Evolutionary conservation across 352 stramenopile genomes (phyloP).

Genomic region (Blastocystis sp.): DNA sequence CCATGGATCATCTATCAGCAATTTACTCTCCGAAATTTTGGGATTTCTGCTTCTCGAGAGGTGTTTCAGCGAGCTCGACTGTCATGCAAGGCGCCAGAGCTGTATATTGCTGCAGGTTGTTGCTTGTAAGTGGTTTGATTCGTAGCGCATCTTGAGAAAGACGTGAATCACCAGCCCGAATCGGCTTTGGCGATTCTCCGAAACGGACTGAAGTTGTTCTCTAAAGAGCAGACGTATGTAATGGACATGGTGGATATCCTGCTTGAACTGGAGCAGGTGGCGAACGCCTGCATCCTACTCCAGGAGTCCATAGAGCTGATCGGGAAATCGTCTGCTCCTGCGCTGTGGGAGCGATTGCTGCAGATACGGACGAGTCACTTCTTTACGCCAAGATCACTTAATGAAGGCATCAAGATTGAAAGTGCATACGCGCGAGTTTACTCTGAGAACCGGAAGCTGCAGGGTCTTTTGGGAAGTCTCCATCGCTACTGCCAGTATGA

Average conservation of each 20-base stretch:
- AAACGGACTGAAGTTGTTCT: not conserved
- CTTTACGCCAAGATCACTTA: not conserved
- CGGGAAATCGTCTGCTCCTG: not conserved
- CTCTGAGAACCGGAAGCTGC: not conserved
- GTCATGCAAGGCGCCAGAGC: not conserved
- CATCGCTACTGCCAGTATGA: not conserved
- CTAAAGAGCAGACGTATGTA: not conserved
- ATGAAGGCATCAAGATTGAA: not conserved
- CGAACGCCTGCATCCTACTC: constrained; percentile 7
- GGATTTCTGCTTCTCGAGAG: not conserved
- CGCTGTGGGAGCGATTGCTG: constrained; percentile 40
- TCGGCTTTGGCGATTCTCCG: not conserved
- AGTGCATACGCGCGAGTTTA: not conserved
- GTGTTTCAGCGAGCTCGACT: constrained; percentile 17
- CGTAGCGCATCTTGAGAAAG: not conserved
- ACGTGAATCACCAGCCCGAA: constrained; percentile 22
- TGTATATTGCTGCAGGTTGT: constrained; percentile 12
- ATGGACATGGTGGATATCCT: not conserved
- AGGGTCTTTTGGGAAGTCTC: not conserved
- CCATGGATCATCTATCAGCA: constrained; percentile 40
- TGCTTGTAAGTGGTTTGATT: not conserved
- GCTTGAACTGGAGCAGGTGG: not conserved
- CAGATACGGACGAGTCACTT: not conserved
- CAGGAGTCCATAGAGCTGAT: constrained; percentile 1
- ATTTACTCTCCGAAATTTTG: not conserved